Evolutionary conservation across 306 rosid genomes (phyloP), one percentile per base, ranked within the genome.

Genomic region (Quercus rubra): DNA sequence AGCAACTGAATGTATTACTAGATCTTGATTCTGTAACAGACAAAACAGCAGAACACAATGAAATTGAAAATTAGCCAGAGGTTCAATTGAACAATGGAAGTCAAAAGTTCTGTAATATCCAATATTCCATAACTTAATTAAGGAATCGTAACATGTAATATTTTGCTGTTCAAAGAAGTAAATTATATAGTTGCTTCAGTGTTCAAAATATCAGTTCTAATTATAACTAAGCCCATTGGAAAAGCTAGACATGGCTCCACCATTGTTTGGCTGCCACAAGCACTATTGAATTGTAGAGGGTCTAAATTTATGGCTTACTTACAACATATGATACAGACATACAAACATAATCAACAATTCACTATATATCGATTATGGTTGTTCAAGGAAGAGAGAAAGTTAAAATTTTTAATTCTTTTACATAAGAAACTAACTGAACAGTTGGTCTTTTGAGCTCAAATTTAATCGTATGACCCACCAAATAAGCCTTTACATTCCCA

Each of bases 21-120:
- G 62, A 83, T 71, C 74, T 77, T 51, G 62, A 82, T 71, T 55
- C 85, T 83, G 86, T 11, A 76, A 41, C 54, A 12, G 77, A 5
- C 84, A 86, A 71, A 14, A 76, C 41, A 81, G 55, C 70, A 19
- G 61, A 74, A 49, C 30, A 20, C 31, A 46, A 21, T 13, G 38
- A 71, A 35, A 33, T 18, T 67, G 17, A 33, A 18, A 12, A 68
- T 5, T 35, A 13, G 14, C 17, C 61, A 64, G 66, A 72, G 41
- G 19, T 43, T 74, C 27, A 56, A 79, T 4, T 3, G 11, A 62
- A 62, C 8, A 12, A 46, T 4, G n/a, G 21, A 78, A 23, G 4
- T 0, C 25, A 21, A 56, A 23, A 62, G 18, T 33, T 14, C 13
- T 3, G 5, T 18, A 70, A 8, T 63, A 49, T 3, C 28, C 58